These are phyloP conservation scores for Discostella stelligera DNA, from an alignment of 352 stramenopile species.

Conservation along the genomic window DNA sequence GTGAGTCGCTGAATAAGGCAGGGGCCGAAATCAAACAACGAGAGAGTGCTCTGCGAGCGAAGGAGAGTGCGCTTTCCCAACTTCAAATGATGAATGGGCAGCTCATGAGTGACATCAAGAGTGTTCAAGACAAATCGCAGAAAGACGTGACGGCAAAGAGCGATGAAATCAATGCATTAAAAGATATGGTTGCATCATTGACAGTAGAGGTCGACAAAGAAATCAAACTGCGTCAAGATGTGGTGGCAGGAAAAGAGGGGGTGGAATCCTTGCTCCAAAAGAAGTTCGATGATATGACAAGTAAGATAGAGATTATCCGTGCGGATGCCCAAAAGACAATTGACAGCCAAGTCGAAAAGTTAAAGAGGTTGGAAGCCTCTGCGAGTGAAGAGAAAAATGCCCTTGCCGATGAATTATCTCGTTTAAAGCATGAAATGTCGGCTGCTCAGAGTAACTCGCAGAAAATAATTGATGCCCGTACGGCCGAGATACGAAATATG, in stretches of 20 bases:
- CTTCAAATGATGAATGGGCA: slow-evolving; percentile 35
- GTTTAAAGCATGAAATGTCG: slow-evolving; percentile 26
- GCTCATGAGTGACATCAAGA: slow-evolving; percentile 17
- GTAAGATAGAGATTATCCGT: slow-evolving; percentile 28
- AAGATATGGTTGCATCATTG: slow-evolving; percentile 41
- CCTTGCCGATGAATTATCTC: slow-evolving; percentile 7
- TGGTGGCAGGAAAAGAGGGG: slow-evolving; percentile 38
- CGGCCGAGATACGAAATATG: slow-evolving; percentile 32
- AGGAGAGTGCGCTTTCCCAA: slow-evolving; percentile 27
- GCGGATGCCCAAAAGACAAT: slow-evolving; percentile 28
- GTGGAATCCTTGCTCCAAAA: slow-evolving; percentile 42
- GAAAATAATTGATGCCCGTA: slow-evolving; percentile 36
- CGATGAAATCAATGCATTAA: slow-evolving; percentile 34
- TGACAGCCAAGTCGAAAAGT: slow-evolving; percentile 25
- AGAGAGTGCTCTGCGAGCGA: slow-evolving; percentile 17
- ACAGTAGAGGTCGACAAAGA: slow-evolving; percentile 45
- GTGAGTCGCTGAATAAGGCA: slow-evolving; percentile 23
- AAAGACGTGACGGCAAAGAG: slow-evolving; percentile 29
- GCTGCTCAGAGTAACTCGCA: slow-evolving; percentile 13
- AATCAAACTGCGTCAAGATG: slow-evolving; percentile 43
- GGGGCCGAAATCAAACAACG: slow-evolving; percentile 28
- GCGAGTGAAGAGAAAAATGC: slow-evolving; percentile 14
- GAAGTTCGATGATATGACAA: slow-evolving; percentile 29
- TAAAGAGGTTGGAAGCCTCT: slow-evolving; percentile 36
- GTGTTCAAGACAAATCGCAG: slow-evolving; percentile 15